A percentile compares a stretch with the other conserved stretches of the same genome.
These are phyloP conservation scores for Coelastrella sp. DNA, from an alignment of 139 green algal species.

Conservation along the genomic window DNA sequence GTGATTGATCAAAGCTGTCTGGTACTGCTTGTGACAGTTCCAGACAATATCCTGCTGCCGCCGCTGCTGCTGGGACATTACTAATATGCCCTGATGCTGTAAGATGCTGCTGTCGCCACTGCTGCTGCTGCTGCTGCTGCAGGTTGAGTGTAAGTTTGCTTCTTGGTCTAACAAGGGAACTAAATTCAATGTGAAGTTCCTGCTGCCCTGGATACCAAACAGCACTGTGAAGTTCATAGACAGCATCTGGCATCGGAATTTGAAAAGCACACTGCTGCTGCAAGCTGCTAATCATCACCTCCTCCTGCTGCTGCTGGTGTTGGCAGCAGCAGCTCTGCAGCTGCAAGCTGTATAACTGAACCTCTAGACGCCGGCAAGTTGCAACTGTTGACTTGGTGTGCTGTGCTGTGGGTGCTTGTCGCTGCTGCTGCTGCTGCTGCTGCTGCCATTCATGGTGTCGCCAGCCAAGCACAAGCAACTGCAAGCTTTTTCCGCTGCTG, in stretches of 20 bases:
- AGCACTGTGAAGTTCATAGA: background rate
- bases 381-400: background rate
- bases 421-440: slow-evolving; percentile 16
- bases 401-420: background rate
- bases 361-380: background rate
- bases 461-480: background rate
- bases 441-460: background rate
- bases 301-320: slow-evolving; percentile 20
- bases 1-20: background rate
- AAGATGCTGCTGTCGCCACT: background rate
- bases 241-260: slow-evolving; percentile 10
- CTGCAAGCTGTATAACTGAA: background rate
- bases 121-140: slow-evolving; percentile 32
- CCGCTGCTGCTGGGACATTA: slow-evolving; percentile 3
- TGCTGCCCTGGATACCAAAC: background rate
- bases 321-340: background rate
- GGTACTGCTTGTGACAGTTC: background rate
- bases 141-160: background rate
- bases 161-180: background rate
- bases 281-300: background rate
- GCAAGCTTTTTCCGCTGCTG: background rate
- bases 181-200: slow-evolving; percentile 20
- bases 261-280: background rate
- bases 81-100: background rate
- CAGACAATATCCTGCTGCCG: background rate